Base-by-base conservation (phyloP, 257 asterid species). In the Ilex aquifolium region DNA sequence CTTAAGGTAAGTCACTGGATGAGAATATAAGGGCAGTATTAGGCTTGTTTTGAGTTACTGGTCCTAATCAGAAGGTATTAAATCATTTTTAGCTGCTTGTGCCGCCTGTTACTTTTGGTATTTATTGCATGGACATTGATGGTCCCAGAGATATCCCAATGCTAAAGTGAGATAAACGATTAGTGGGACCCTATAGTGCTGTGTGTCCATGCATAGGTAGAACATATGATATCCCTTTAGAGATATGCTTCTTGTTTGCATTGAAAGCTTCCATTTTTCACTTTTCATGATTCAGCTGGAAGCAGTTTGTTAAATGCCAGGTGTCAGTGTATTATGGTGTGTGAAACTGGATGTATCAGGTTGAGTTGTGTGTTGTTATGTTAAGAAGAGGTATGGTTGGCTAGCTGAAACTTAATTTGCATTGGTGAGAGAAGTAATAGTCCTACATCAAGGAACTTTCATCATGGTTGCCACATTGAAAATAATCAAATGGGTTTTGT, bases 91-190 rank as follows among this genome's bases (percentile, higher is more conserved):
- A 68, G 67, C 69, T 12, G 63, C 62, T 80, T 61, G 39, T 78
- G 85, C 84, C 76, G 85, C 60, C 80, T 69, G 63, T 53, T 63
- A 44, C 81, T 76, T 72, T 80, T 56, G 2, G 71, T 50, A 75
- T 73, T 81, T 27, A 72, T 61, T 71, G 67, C 17, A 0, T 13
- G 74, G 65, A 11, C 7, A 29, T 44, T 49, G 67, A 48, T 14
- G 57, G 11, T 63, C n/a, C n/a, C n/a, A n/a, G 27, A 3, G 61
- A 21, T 21, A 21, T 21, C 27, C 27, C 27, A 21, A 21, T 21
- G 53, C 57, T 14, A 32, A 53, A 56, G 44, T 44, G 27, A 62
- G 54, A 13, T 29, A 57, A 15, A 59, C 57, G 16, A 39, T 57
- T 13, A 65, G 2, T 56, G 59, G 62, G 62, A 40, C 65, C 56